Base-by-base conservation (phyloP, 805 yeast species). In the Suhomyces pyralidae region DNA sequence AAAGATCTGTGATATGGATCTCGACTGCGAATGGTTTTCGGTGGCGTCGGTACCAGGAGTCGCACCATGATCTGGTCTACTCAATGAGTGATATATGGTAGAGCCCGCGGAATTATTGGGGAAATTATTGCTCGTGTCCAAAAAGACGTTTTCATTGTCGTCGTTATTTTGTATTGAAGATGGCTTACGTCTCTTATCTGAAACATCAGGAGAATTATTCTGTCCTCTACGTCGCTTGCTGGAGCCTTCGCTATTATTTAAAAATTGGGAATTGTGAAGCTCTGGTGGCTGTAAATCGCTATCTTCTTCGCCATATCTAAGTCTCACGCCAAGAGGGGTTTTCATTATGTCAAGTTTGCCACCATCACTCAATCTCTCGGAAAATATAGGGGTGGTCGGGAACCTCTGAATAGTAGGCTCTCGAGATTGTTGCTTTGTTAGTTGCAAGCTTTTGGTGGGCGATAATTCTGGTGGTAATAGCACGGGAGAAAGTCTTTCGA, bases 61-160 rank as follows among this genome's bases (percentile, higher is more conserved):
- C 6, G 40, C 50, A n/a, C 48, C 43, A n/a, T 49, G 48, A 5
- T 49, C 45, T 9, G 40, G 50, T 53, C 44, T 58, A 40, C 52
- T 53, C 17, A 55, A 45, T 12, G 74, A 66, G 53, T 69, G 75
- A 56, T 68, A 70, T 17, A 68, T 55, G 1, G 76, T 70, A 5
- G 71, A 63, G n/a, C 59, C 62, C 12, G 58, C 61, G 3, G 70
- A 62, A 48, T 51, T 58, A 24, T 53, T 55, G 30, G 56, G 36
- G 30, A 52, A 48, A 14, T 50, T 60, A 22, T 38, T 10, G 43
- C 22, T 36, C 8, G 40, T 15, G 24, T 71, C 77, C 49, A 71
- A 58, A 51, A 74, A 73, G 12, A 73, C 71, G 51, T 73, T 72
- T 22, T 65, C 68, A 26, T 61, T 63, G 46, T 63, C 68, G 32